A percentile compares a stretch with the other conserved stretches of the same genome.
phyloP scores from a whole-genome alignment of 2,329 filamentous ascomycete species.

The Leptographium radiaticola region DNA sequence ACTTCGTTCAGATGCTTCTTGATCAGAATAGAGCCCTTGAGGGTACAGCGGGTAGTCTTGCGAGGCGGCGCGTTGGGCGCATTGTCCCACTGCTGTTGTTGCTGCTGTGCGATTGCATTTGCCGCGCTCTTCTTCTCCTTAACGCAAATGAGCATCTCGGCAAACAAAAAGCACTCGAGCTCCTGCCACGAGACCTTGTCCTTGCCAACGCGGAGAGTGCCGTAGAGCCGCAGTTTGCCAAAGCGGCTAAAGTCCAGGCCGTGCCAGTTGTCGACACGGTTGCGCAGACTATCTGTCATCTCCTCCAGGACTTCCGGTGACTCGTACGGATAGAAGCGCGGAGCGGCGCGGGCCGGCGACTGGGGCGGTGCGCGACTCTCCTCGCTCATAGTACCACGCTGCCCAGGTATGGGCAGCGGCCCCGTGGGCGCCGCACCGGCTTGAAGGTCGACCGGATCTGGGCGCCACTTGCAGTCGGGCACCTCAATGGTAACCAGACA shows the following conservation, averaged over 20 bases:
- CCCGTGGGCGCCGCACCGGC: slow-evolving; percentile 26
- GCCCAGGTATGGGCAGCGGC: slow-evolving; percentile 20
- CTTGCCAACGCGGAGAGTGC: slow-evolving; percentile 85
- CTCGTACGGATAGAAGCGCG: slow-evolving; percentile 59
- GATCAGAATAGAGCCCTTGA: slow-evolving; percentile 96
- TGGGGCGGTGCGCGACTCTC: slow-evolving; percentile 42
- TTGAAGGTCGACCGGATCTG: slow-evolving; percentile 70
- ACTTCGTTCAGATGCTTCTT: slow-evolving; percentile 95
- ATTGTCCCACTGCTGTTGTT: slow-evolving; percentile 50
- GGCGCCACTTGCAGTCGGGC: slow-evolving; percentile 79
- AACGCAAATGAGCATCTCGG: slow-evolving; percentile 98
- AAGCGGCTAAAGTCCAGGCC: slow-evolving; percentile 89
- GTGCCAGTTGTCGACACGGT: slow-evolving; percentile 96
- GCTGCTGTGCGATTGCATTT: slow-evolving; percentile 16
- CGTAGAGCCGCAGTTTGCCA: slow-evolving; percentile 80
- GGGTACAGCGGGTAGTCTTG: slow-evolving; percentile 64
- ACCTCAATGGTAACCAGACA: slow-evolving; percentile 92
- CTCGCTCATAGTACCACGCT: slow-evolving; percentile 28
- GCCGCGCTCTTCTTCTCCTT: slow-evolving; percentile 75
- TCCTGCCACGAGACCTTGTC: slow-evolving; percentile 97
- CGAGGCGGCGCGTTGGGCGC: slow-evolving; percentile 35
- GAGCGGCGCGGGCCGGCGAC: slow-evolving; percentile 44
- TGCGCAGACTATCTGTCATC: slow-evolving; percentile 72
- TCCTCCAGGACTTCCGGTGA: slow-evolving; percentile 65
- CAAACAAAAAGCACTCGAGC: slow-evolving; percentile 90